Conservation (phyloP, 2,329 filamentous ascomycete genomes). For the Trichoderma polysporum region DNA sequence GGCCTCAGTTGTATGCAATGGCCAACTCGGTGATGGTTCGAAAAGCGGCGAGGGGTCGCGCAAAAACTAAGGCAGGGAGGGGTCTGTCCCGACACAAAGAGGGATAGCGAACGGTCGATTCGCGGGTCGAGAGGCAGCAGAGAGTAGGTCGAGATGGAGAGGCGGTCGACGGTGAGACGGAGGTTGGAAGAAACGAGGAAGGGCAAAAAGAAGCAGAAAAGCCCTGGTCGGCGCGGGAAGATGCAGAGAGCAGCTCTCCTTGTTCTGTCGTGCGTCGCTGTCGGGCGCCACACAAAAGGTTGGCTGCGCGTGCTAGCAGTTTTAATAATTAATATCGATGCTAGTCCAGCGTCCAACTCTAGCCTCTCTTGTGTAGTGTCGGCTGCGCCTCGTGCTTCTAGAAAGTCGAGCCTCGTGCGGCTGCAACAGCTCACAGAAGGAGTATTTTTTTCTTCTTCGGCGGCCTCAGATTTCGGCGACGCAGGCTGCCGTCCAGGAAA, state of each 20-base stretch:
- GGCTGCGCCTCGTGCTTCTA: conserved; percentile 22
- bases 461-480: conserved; percentile 13
- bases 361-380: conserved; percentile 15
- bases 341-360: not conserved
- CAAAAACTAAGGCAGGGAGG: not conserved
- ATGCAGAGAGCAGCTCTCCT: conserved; percentile 15
- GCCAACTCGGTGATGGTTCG: not conserved
- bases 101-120: not conserved
- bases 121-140: not conserved
- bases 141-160: not conserved
- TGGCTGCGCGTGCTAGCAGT: conserved; percentile 13
- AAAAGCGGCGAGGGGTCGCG: not conserved
- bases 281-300: not conserved
- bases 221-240: conserved; percentile 1
- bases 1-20: not conserved
- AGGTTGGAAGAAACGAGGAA: not conserved
- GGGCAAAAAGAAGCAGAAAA: not conserved
- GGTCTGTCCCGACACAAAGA: not conserved
- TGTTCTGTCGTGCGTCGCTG: conserved; percentile 10
- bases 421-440: not conserved
- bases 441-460: not conserved
- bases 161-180: not conserved
- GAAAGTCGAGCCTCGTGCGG: conserved; percentile 9
- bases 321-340: conserved; percentile 1
- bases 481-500: conserved; percentile 20